Evolutionary conservation across 2,329 filamentous ascomycete genomes (phyloP).

Genomic region (Colletotrichum sp.): DNA sequence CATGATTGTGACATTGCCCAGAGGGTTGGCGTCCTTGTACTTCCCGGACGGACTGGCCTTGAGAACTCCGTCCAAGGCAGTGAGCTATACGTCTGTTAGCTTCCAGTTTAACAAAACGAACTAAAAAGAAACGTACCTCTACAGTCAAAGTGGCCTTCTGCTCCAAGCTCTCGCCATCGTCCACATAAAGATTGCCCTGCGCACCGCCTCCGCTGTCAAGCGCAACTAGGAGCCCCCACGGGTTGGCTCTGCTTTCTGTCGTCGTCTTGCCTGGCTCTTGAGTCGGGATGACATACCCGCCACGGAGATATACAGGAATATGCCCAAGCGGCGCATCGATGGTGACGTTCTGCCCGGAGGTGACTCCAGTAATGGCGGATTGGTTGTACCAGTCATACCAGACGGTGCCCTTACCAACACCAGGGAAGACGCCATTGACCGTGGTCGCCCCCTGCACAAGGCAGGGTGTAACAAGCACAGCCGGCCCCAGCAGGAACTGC

Average conservation of each 20-base stretch:
- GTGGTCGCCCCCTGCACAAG: conserved; percentile 64
- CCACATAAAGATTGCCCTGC: conserved; percentile 68
- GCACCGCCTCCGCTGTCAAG: conserved; percentile 60
- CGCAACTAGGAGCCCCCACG: conserved; percentile 71
- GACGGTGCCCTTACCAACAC: conserved; percentile 45
- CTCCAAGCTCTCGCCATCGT: conserved; percentile 72
- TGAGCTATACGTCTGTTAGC: conserved; percentile 36
- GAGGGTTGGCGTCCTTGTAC: conserved; percentile 59
- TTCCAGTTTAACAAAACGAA: not conserved
- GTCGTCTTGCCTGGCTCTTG: conserved; percentile 75
- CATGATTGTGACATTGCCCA: conserved; percentile 67
- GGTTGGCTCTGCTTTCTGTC: conserved; percentile 61
- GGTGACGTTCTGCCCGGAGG: conserved; percentile 37
- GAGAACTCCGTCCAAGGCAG: conserved; percentile 45
- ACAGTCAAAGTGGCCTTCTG: conserved; percentile 55
- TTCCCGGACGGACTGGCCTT: conserved; percentile 51
- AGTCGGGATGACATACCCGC: conserved; percentile 69
- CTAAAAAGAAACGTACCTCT: conserved; percentile 35
- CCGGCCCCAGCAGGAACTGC: conserved; percentile 74
- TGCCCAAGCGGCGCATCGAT: conserved; percentile 36
- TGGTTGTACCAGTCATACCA: conserved; percentile 88
- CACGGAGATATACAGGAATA: conserved; percentile 74
- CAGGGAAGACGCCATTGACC: conserved; percentile 74
- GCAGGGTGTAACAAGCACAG: conserved; percentile 70
- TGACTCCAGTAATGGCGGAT: conserved; percentile 46